Conservation (phyloP, 2,329 filamentous ascomycete genomes). For the Alternaria sp. region DNA sequence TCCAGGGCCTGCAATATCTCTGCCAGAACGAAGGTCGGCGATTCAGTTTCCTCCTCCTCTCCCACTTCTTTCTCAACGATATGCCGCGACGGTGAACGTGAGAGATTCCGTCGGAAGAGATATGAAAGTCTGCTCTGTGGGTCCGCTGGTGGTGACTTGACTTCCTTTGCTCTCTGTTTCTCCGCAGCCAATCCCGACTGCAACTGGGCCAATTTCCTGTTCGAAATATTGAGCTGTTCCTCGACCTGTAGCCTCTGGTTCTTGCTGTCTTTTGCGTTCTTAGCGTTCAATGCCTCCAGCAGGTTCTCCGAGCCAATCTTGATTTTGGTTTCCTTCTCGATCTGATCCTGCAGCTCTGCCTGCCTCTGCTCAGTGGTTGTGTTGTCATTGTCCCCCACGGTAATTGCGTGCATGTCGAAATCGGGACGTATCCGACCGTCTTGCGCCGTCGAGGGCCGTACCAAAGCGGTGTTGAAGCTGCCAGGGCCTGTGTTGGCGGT, state of each 20-base stretch:
- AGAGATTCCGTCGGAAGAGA: conserved; percentile 63
- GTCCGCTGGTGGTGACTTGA: conserved; percentile 55
- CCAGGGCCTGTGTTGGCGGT: conserved; percentile 71
- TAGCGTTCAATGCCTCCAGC: conserved; percentile 90
- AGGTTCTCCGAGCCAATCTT: conserved; percentile 98
- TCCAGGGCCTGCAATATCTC: conserved; percentile 92
- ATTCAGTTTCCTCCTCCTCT: conserved; percentile 75
- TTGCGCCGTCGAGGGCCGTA: conserved; percentile 69
- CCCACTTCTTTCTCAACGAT: conserved; percentile 62
- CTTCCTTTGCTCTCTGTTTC: conserved; percentile 63
- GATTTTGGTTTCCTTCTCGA: conserved; percentile 97
- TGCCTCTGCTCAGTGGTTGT: conserved; percentile 74
- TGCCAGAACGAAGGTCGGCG: conserved; percentile 87
- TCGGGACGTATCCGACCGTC: conserved; percentile 66
- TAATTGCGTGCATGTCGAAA: conserved; percentile 58
- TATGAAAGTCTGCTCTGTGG: conserved; percentile 61
- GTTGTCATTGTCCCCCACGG: conserved; percentile 67
- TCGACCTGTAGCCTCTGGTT: conserved; percentile 66
- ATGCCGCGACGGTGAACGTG: conserved; percentile 59
- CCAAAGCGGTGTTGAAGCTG: conserved; percentile 89
- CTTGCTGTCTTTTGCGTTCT: conserved; percentile 94
- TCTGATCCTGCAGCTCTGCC: conserved; percentile 76
- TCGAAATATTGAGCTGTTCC: conserved; percentile 88
- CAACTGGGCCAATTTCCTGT: conserved; percentile 69
- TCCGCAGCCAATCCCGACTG: conserved; percentile 66